Evolutionary conservation across 495 filamentous ascomycete species (phyloP).

Genomic region (Parathielavia hyrcaniae): DNA sequence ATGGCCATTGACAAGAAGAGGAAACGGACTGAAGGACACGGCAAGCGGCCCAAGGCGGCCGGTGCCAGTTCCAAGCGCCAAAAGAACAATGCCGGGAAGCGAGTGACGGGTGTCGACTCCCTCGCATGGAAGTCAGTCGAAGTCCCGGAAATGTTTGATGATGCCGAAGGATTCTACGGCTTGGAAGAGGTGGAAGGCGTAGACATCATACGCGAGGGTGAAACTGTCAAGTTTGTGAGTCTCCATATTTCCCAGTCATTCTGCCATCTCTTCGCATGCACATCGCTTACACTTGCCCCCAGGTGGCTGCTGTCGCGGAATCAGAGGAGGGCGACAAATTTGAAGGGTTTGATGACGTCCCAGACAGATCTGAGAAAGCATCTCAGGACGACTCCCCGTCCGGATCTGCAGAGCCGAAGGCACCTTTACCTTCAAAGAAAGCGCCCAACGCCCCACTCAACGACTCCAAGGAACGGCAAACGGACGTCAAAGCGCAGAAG

Average conservation of each 20-base stretch:
- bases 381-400: constrained; percentile 6
- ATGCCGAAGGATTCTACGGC: constrained; percentile 92
- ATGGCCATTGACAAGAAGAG: constrained; percentile 42
- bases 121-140: constrained; percentile 76
- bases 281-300: background rate
- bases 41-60: constrained; percentile 32
- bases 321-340: constrained; percentile 42
- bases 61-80: constrained; percentile 42
- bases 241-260: background rate
- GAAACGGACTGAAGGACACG: constrained; percentile 34
- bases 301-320: constrained; percentile 23
- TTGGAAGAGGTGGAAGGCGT: constrained; percentile 90
- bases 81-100: constrained; percentile 36
- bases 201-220: constrained; percentile 59
- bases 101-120: constrained; percentile 50
- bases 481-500: constrained; percentile 21
- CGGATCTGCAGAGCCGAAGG: background rate
- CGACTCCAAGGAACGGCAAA: constrained; percentile 12
- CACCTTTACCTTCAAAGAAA: constrained; percentile 7
- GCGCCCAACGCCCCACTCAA: constrained; percentile 10
- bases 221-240: constrained; percentile 50
- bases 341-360: constrained; percentile 49
- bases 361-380: constrained; percentile 17
- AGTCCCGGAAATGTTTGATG: constrained; percentile 78
- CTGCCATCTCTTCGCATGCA: background rate